These are phyloP conservation scores for Fragaria iinumae DNA, from an alignment of 306 rosid genomes.

Conservation along the genomic window DNA sequence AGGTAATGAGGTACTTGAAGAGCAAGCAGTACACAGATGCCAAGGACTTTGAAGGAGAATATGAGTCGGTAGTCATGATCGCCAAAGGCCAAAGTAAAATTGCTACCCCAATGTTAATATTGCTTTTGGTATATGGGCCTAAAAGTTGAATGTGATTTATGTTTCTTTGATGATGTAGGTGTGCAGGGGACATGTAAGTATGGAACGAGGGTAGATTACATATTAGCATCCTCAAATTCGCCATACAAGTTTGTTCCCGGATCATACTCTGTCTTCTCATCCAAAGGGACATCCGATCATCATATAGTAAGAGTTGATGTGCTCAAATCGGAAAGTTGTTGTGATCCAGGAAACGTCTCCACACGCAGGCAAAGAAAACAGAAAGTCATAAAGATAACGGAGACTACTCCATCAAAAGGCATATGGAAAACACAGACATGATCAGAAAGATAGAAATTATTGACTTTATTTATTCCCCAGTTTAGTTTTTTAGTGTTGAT, in stretches of 20 bases:
- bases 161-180: conserved; percentile 42
- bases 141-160: not conserved
- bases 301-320: conserved; percentile 89
- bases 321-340: conserved; percentile 31
- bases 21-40: conserved; percentile 72
- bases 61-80: conserved; percentile 81
- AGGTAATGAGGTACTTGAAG: conserved; percentile 73
- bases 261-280: conserved; percentile 84
- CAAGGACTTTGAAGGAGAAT: conserved; percentile 76
- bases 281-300: conserved; percentile 98
- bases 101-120: not conserved
- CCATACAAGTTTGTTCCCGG: conserved; percentile 75
- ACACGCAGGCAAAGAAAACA: conserved; percentile 39
- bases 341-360: conserved; percentile 31
- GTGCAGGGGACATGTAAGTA: conserved; percentile 98
- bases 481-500: conserved; percentile 10
- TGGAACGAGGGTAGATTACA: conserved; percentile 91
- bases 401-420: conserved; percentile 54
- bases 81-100: conserved; percentile 96
- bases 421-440: conserved; percentile 51
- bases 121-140: not conserved
- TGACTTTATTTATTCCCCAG: not conserved
- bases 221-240: conserved; percentile 70
- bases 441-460: conserved; percentile 9
- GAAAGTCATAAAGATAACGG: conserved; percentile 53